Conservation (phyloP, 768 basidiomycete genomes). For the Ephemerocybe angulata region DNA sequence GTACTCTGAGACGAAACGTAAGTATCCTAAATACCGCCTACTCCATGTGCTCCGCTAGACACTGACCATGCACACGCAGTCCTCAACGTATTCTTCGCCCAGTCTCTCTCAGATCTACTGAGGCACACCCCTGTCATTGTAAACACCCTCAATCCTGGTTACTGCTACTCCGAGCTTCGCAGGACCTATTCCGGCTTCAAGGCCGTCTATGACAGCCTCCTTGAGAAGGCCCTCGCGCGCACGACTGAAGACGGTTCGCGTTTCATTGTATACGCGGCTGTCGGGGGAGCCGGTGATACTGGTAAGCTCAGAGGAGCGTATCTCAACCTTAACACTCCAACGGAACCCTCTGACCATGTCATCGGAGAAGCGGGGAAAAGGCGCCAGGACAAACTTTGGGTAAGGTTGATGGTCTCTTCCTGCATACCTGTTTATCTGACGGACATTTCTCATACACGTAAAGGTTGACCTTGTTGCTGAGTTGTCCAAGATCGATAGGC, state of each 20-base stretch:
- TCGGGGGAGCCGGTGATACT: conserved; percentile 14
- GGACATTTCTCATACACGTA: not conserved
- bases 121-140: conserved; percentile 26
- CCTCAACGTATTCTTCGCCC: conserved; percentile 37
- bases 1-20: conserved; percentile 4
- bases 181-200: conserved; percentile 20
- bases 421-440: not conserved
- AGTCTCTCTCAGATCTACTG: conserved; percentile 30
- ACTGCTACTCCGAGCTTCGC: conserved; percentile 35
- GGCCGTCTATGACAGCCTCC: conserved; percentile 16
- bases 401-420: not conserved
- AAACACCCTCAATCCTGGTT: conserved; percentile 38
- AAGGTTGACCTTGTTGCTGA: not conserved
- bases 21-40: not conserved
- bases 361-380: not conserved
- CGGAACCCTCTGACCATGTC: not conserved
- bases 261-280: conserved; percentile 31
- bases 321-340: not conserved
- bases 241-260: conserved; percentile 35
- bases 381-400: conserved; percentile 2
- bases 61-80: conserved; percentile 38
- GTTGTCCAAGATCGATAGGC: not conserved
- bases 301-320: conserved; percentile 5
- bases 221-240: conserved; percentile 30
- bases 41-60: too few species aligned